phyloP scores from a whole-genome alignment of 495 filamentous ascomycete genomes.

The Aspergillus indologenus region DNA sequence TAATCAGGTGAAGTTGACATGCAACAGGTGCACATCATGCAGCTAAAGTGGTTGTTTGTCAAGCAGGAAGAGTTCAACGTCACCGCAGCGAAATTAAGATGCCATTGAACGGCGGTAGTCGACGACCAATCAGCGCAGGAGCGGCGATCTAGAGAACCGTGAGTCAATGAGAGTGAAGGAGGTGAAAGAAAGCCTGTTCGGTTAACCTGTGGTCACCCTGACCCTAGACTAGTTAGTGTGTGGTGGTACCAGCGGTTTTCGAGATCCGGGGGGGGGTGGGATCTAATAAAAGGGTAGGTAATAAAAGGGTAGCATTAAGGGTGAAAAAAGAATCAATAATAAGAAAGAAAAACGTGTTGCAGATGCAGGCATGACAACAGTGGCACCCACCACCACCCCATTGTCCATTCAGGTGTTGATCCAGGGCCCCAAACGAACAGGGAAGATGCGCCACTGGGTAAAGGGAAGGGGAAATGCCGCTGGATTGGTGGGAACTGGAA shows the following conservation, averaged over 20 bases:
- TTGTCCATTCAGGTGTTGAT: conserved; percentile 15
- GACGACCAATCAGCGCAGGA: not conserved
- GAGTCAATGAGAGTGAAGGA: conserved; percentile 3
- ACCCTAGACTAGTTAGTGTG: not conserved
- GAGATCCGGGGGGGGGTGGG: not conserved
- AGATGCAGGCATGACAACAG: conserved; percentile 25
- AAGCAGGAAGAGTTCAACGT: not conserved
- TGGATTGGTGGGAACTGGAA: conserved; percentile 4
- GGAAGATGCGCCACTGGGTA: conserved; percentile 11
- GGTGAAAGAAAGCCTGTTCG: conserved; percentile 1
- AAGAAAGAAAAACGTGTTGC: conserved; percentile 14
- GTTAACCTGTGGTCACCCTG: not conserved
- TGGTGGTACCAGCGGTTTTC: not conserved
- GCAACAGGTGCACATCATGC: not conserved
- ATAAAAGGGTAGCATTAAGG: conserved; percentile 16
- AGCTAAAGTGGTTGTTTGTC: not conserved
- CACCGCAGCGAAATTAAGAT: not conserved
- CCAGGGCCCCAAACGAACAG: conserved; percentile 14
- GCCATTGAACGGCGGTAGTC: not conserved
- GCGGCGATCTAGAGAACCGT: not conserved
- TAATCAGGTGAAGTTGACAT: not conserved
- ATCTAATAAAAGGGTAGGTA: conserved; percentile 14
- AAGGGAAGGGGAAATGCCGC: conserved; percentile 13
- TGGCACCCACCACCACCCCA: conserved; percentile 14
- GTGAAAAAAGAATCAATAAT: conserved; percentile 6